Base-by-base conservation (phyloP, 2,329 filamentous ascomycete genomes). In the Sporothrix humicola region DNA sequence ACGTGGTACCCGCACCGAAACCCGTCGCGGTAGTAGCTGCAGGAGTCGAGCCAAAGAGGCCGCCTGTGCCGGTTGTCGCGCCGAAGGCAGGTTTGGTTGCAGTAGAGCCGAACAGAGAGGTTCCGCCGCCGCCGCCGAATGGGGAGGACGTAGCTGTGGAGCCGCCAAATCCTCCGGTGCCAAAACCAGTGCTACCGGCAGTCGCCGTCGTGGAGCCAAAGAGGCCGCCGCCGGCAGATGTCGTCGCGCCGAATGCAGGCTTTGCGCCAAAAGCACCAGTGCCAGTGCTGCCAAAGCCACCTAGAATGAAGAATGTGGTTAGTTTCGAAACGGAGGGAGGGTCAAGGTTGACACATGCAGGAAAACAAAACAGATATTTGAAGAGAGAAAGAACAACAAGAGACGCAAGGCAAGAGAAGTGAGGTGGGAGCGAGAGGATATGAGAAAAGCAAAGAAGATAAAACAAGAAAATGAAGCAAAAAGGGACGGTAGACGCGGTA, bases 211-310 rank as follows among this genome's bases (percentile, higher is more conserved):
- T 81, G 12, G 83, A 77, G 48, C 80, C 86, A 71, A 88, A 87
- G 13, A 87, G 80, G 52, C 85, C 82, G 42, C 80, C 81, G n/a
- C 83, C 82, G 44, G 79, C 81, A 17, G 83, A 82, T 9, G 82
- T 77, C 13, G 82, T 77, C n/a, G 84, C 79, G 65, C 88, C 88
- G 77, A 89, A 89, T 12, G 87, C 83, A 56, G 88, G 85, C 79
- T 90, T 85, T 50, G 78, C 73, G 17, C 77, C 77, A 52, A 78
- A 82, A 77, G 54, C 81, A 69, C 79, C 79, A 50, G 76, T 77
- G 6, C 75, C 73, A 42, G 71, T 74, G 17, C 77, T 74, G 20
- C 77, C 79, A 61, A 82, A 80, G 46, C 77, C 80, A 71, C 78
- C 77, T 78, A 69, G 0, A 69, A 26, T 42, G 46, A 12, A 65